phyloP scores from a whole-genome alignment of 805 yeast species.

The Wickerhamiella azymoides region DNA sequence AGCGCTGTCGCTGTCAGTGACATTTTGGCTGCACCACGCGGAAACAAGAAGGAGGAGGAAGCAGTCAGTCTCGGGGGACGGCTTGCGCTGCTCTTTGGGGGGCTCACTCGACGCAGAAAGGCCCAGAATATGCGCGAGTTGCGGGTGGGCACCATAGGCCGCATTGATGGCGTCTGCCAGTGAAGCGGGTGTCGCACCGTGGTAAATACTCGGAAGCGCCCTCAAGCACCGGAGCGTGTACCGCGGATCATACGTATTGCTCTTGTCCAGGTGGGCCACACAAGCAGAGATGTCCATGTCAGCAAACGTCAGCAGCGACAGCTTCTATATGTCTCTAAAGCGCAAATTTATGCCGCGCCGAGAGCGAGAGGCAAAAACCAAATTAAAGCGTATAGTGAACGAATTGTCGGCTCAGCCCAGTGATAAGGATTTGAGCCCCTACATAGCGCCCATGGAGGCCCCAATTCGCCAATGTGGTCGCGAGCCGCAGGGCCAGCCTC shows the following conservation, averaged over 20 bases:
- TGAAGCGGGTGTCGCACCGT: slow-evolving; percentile 40
- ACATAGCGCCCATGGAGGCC: no score
- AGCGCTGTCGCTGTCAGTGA: slow-evolving; percentile 29
- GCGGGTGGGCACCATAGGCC: slow-evolving; percentile 40
- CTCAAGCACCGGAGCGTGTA: slow-evolving; percentile 76
- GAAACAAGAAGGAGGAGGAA: slow-evolving; percentile 69
- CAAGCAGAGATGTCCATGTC: slow-evolving; percentile 11
- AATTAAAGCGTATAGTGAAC: background rate
- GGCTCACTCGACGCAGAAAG: slow-evolving; percentile 20
- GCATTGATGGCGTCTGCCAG: slow-evolving; percentile 41
- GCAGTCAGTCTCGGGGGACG: slow-evolving; percentile 63
- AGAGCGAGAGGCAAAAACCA: background rate
- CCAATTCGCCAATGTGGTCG: no score
- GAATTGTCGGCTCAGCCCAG: background rate
- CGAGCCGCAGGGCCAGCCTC: no score
- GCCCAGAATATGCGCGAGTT: slow-evolving; percentile 22
- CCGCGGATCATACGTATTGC: slow-evolving; percentile 68
- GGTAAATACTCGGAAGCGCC: slow-evolving; percentile 64
- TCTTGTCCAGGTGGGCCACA: slow-evolving; percentile 41
- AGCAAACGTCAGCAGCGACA: background rate
- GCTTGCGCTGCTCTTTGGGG: slow-evolving; percentile 21
- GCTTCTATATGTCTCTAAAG: background rate
- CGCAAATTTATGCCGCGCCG: slow-evolving; percentile 9
- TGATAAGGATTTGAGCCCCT: no score
- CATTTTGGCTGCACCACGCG: slow-evolving; percentile 52